These are phyloP conservation scores for Coniochaeta sp. DNA, from an alignment of 2,329 filamentous ascomycete genomes.

Conservation along the genomic window DNA sequence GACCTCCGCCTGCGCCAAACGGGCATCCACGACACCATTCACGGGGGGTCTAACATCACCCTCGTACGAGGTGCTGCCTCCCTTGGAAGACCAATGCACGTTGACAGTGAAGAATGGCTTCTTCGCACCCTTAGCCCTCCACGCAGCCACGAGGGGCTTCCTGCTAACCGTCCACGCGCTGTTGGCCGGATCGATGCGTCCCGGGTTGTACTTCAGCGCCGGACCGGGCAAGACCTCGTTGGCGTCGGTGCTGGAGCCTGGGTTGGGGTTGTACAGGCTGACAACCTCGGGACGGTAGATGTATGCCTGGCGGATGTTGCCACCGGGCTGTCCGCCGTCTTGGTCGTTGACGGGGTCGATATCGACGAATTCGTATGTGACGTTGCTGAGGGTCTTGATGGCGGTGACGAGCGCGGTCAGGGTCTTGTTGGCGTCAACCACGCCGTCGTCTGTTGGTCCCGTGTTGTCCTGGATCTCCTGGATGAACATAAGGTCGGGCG, in stretches of 20 bases:
- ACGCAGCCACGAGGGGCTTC: slow-evolving; percentile 61
- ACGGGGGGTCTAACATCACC: slow-evolving; percentile 60
- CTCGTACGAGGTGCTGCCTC: slow-evolving; percentile 55
- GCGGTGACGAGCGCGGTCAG: slow-evolving; percentile 46
- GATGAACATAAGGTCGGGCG: slow-evolving; percentile 58
- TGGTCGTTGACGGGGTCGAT: slow-evolving; percentile 50
- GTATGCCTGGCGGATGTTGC: slow-evolving; percentile 66
- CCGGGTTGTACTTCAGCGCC: slow-evolving; percentile 59
- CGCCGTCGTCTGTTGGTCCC: slow-evolving; percentile 52
- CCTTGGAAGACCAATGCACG: slow-evolving; percentile 61
- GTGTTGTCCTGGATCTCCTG: slow-evolving; percentile 66
- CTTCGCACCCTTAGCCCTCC: slow-evolving; percentile 46
- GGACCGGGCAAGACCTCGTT: slow-evolving; percentile 48
- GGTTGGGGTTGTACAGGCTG: slow-evolving; percentile 50
- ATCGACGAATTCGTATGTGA: slow-evolving; percentile 51
- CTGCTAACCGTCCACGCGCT: slow-evolving; percentile 52
- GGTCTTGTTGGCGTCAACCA: slow-evolving; percentile 48
- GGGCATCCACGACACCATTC: slow-evolving; percentile 53
- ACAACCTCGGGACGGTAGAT: slow-evolving; percentile 57
- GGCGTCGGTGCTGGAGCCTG: slow-evolving; percentile 44
- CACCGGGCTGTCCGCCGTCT: slow-evolving; percentile 61
- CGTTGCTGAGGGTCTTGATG: slow-evolving; percentile 39
- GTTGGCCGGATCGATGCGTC: slow-evolving; percentile 56
- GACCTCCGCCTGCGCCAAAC: slow-evolving; percentile 47
- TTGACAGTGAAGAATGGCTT: slow-evolving; percentile 62